phyloP scores from a whole-genome alignment of 352 stramenopile genomes.

The Pythium brassicae region DNA sequence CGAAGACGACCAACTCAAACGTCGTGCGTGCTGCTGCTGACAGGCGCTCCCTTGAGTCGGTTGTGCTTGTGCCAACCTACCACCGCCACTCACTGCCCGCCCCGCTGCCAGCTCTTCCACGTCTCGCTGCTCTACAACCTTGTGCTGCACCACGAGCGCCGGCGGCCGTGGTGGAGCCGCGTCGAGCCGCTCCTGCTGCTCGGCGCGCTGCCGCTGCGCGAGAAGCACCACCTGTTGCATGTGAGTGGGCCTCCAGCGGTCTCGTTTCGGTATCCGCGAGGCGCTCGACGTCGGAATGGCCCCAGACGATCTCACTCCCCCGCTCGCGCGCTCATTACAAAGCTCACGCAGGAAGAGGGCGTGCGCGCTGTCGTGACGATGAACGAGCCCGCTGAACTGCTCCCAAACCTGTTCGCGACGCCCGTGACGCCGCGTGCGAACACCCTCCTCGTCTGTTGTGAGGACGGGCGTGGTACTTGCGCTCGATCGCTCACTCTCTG shows the following conservation, averaged over 20 bases:
- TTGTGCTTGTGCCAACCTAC: slow-evolving; percentile 27
- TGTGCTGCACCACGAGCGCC: slow-evolving; percentile 29
- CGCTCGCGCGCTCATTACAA: too few relatives aligned
- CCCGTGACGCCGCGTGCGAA: slow-evolving; percentile 50
- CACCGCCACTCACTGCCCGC: slow-evolving; percentile 7
- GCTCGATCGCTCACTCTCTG: not conserved
- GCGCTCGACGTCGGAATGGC: too few relatives aligned
- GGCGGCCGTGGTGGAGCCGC: slow-evolving; percentile 70
- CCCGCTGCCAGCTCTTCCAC: slow-evolving; percentile 34
- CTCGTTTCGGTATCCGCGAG: too few relatives aligned
- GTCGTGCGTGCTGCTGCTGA: too few relatives aligned
- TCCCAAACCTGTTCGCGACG: slow-evolving; percentile 56
- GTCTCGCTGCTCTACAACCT: slow-evolving; percentile 83
- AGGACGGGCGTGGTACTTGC: not conserved
- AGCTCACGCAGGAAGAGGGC: slow-evolving; percentile 50
- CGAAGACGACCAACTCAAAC: too few relatives aligned
- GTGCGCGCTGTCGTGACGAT: slow-evolving; percentile 74
- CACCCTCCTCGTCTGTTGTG: not conserved
- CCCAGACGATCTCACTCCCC: too few relatives aligned
- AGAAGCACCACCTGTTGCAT: slow-evolving; percentile 47
- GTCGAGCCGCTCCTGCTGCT: slow-evolving; percentile 63
- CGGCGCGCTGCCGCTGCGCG: slow-evolving; percentile 54
- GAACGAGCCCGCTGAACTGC: slow-evolving; percentile 65
- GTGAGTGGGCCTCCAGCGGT: not conserved
- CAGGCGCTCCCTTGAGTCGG: too few relatives aligned